A percentile compares a stretch with the other conserved stretches of the same genome.
These are phyloP conservation scores for Talaromyces amestolkiae DNA, from an alignment of 2,329 filamentous ascomycete species.

Conservation along the genomic window DNA sequence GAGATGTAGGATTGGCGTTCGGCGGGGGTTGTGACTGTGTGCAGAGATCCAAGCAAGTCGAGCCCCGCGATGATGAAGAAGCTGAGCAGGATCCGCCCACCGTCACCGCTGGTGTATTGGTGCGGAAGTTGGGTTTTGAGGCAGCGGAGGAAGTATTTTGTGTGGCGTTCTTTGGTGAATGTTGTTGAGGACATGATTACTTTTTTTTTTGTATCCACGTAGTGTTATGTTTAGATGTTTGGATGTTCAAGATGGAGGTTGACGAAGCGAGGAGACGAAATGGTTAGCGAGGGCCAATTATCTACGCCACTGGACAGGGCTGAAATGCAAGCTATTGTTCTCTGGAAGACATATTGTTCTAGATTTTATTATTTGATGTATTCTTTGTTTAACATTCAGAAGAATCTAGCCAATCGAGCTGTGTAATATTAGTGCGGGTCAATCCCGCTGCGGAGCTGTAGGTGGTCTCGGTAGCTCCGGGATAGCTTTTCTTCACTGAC, in stretches of 20 bases:
- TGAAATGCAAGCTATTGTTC: conserved; percentile 14
- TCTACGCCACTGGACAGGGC: not conserved
- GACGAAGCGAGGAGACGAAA: not conserved
- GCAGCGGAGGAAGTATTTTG: conserved; percentile 91
- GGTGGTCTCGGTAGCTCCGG: not conserved
- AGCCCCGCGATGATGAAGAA: conserved; percentile 86
- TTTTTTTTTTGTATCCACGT: not conserved
- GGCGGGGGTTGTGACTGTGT: conserved; percentile 52
- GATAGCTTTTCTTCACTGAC: not conserved
- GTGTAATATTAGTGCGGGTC: not conserved
- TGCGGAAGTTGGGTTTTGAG: conserved; percentile 76
- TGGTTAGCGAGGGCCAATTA: not conserved
- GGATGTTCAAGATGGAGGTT: not conserved
- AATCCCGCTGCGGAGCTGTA: conserved; percentile 3
- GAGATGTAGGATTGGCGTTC: conserved; percentile 59
- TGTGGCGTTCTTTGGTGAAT: conserved; percentile 61
- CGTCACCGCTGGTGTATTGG: conserved; percentile 83
- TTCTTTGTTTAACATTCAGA: not conserved
- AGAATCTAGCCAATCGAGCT: not conserved
- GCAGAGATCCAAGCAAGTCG: conserved; percentile 69
- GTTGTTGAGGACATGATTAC: conserved; percentile 26
- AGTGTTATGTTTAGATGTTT: not conserved
- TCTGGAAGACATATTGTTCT: conserved; percentile 5
- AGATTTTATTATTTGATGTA: not conserved
- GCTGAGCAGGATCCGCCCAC: conserved; percentile 82